These are phyloP conservation scores for Carex sylvatica DNA, from an alignment of 202 grass and related monocot species.

Conservation along the genomic window DNA sequence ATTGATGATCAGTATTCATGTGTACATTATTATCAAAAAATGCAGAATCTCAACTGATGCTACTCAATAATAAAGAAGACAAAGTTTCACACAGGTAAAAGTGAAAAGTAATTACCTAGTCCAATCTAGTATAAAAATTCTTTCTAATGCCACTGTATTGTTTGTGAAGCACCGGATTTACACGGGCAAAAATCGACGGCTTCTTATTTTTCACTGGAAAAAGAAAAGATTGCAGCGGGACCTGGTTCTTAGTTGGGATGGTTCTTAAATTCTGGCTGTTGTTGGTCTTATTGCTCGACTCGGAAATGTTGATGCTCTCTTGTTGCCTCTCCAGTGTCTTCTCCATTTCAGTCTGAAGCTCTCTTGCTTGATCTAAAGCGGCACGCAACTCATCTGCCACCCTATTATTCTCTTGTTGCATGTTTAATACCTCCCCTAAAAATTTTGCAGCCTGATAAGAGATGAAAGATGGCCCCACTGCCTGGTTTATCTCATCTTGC, in stretches of 20 bases:
- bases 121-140: conserved; percentile 15
- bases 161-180: conserved; percentile 59
- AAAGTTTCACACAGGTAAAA: not conserved
- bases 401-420: conserved; percentile 82
- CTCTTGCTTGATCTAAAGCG: conserved; percentile 56
- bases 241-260: conserved; percentile 39
- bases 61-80: not conserved
- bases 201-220: conserved; percentile 76
- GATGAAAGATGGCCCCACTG: conserved; percentile 33
- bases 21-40: not conserved
- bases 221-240: conserved; percentile 68
- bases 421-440: conserved; percentile 71
- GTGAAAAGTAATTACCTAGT: conserved; percentile 19
- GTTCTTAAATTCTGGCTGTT: conserved; percentile 29
- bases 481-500: conserved; percentile 36
- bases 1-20: not conserved
- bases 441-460: conserved; percentile 67
- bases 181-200: conserved; percentile 46
- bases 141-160: conserved; percentile 47
- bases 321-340: conserved; percentile 44
- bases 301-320: conserved; percentile 37
- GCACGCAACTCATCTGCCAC: conserved; percentile 55
- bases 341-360: conserved; percentile 48
- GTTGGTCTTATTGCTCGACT: not conserved
- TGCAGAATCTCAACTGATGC: not conserved